Evolutionary conservation across 305 asterid genomes (phyloP).

Genomic region (Fraxinus xanthoxyloides): DNA sequence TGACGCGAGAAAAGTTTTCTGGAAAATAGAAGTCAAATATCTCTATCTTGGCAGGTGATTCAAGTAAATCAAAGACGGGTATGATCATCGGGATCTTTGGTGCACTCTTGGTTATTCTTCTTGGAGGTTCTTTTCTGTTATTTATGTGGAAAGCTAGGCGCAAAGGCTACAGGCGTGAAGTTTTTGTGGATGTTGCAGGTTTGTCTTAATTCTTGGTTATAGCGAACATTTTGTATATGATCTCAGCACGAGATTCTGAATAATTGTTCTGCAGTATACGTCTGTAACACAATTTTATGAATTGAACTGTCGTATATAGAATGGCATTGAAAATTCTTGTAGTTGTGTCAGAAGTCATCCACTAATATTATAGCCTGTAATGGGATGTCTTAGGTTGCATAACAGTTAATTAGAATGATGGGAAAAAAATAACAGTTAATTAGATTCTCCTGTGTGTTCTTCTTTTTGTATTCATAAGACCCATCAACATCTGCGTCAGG

Average conservation of each 20-base stretch:
- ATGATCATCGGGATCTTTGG: constrained; percentile 56
- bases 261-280: background rate
- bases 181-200: constrained; percentile 93
- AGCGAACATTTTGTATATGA: background rate
- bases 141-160: constrained; percentile 52
- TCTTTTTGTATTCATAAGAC: background rate
- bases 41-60: constrained; percentile 45
- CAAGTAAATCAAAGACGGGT: constrained; percentile 57
- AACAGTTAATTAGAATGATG: background rate
- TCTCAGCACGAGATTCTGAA: background rate
- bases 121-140: constrained; percentile 53
- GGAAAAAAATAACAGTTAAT: background rate
- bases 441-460: background rate
- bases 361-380: background rate
- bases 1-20: background rate
- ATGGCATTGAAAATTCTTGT: background rate
- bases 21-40: background rate
- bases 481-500: background rate
- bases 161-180: constrained; percentile 61
- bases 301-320: background rate
- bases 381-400: background rate
- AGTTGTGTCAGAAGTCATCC: background rate
- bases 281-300: background rate
- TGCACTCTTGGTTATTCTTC: constrained; percentile 51
- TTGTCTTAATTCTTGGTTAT: constrained; percentile 21